A percentile compares a stretch with the other conserved stretches of the same genome.
phyloP scores from a whole-genome alignment of 2,329 filamentous ascomycete genomes.

The Fusarium hostae region DNA sequence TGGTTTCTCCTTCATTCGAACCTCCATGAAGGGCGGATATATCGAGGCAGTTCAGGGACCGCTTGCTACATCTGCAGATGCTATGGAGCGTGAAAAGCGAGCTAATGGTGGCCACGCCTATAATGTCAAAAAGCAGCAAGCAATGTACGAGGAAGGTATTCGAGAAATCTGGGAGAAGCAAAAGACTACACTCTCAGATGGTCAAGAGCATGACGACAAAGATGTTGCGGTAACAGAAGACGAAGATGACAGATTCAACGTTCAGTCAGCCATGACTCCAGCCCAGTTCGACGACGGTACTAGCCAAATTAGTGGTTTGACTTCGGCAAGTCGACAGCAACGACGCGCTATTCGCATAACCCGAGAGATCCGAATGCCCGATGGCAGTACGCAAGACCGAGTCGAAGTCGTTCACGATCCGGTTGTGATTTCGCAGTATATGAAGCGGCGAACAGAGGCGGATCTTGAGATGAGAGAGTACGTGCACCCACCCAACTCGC shows the following conservation, averaged over 20 bases:
- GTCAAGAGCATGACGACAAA: constrained; percentile 72
- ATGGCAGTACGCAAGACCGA: constrained; percentile 67
- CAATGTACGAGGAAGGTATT: constrained; percentile 91
- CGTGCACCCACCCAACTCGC: constrained; percentile 50
- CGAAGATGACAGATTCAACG: constrained; percentile 76
- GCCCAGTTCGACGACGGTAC: constrained; percentile 79
- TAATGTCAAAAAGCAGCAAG: constrained; percentile 95
- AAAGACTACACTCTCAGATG: constrained; percentile 79
- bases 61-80: constrained; percentile 78
- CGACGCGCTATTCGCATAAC: constrained; percentile 79
- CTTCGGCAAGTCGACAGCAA: constrained; percentile 69
- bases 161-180: constrained; percentile 93
- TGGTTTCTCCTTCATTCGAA: constrained; percentile 96
- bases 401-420: constrained; percentile 81
- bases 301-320: constrained; percentile 80
- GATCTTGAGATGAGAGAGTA: constrained; percentile 80
- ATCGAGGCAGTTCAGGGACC: constrained; percentile 81
- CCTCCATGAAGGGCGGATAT: constrained; percentile 97
- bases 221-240: constrained; percentile 69
- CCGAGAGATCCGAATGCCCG: constrained; percentile 63
- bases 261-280: constrained; percentile 75
- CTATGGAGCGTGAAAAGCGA: constrained; percentile 86
- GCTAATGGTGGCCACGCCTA: constrained; percentile 95
- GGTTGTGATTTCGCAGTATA: constrained; percentile 88
- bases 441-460: constrained; percentile 77